These are phyloP conservation scores for Serpula lacrymans DNA, from an alignment of 768 basidiomycete species.

Conservation along the genomic window DNA sequence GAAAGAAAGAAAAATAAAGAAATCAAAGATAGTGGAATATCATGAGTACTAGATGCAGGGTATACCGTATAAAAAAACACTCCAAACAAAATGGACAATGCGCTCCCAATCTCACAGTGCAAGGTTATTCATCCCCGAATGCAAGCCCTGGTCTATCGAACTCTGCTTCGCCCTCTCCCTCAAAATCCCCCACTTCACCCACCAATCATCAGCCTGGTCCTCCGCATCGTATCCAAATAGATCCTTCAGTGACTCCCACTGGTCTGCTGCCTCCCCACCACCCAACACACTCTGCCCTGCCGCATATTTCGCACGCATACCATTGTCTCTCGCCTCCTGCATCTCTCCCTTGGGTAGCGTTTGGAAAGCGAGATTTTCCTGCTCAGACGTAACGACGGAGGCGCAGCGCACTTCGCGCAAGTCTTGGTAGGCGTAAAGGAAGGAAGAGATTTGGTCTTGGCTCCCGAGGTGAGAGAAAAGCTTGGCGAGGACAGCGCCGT, in stretches of 20 bases:
- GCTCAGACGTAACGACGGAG: conserved; percentile 44
- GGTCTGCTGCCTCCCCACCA: conserved; percentile 13
- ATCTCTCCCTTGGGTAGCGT: conserved; percentile 40
- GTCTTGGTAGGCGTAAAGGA: conserved; percentile 57
- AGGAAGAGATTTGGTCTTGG: conserved; percentile 44
- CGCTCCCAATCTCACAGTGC: neutral
- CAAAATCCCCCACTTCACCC: conserved; percentile 54
- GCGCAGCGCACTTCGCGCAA: conserved; percentile 50
- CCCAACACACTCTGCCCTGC: conserved; percentile 46
- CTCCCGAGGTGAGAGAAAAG: conserved; percentile 53
- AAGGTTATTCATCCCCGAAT: conserved; percentile 12
- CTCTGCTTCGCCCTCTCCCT: conserved; percentile 33
- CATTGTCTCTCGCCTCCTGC: conserved; percentile 43
- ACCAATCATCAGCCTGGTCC: conserved; percentile 63
- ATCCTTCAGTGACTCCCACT: conserved; percentile 53
- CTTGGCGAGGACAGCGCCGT: conserved; percentile 55
- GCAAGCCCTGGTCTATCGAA: conserved; percentile 10
- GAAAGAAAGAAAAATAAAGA: conserved; percentile 1
- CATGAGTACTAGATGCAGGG: too few species aligned
- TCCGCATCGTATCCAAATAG: conserved; percentile 50
- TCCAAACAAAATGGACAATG: conserved; percentile 1
- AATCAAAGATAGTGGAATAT: neutral
- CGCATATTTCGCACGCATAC: conserved; percentile 35
- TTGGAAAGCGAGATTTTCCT: conserved; percentile 42
- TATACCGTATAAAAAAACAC: too few species aligned